phyloP scores from a whole-genome alignment of 148 eudicot genomes.

The Heliamphora exappendiculata region DNA sequence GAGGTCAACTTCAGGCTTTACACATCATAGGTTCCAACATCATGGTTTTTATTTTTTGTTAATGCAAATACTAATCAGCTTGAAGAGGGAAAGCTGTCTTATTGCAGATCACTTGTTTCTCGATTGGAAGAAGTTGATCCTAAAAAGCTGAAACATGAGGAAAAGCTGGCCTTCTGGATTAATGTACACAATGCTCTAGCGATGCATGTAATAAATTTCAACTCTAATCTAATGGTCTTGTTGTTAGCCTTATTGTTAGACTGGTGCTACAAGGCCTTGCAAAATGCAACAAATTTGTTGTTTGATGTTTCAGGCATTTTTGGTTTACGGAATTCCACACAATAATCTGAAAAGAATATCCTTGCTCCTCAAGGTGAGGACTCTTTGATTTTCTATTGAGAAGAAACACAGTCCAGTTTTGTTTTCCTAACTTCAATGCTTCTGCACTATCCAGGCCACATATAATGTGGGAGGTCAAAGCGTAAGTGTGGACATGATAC shows the following conservation, averaged over 20 bases:
- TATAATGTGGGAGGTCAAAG: constrained; percentile 74
- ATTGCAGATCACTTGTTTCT: constrained; percentile 63
- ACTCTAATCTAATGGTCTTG: background rate
- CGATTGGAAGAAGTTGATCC: constrained; percentile 60
- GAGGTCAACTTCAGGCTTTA: background rate
- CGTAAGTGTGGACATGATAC: constrained; percentile 61
- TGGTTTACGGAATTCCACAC: constrained; percentile 69
- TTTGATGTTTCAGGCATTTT: constrained; percentile 46
- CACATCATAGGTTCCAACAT: background rate
- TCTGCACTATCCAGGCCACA: constrained; percentile 54
- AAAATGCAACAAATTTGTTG: background rate
- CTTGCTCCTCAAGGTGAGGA: constrained; percentile 58
- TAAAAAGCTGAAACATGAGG: constrained; percentile 63
- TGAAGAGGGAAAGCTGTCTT: background rate
- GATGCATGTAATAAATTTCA: constrained; percentile 67
- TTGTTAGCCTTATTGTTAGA: background rate
- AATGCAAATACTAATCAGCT: background rate
- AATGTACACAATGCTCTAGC: constrained; percentile 86
- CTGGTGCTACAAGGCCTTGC: background rate
- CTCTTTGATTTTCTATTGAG: background rate
- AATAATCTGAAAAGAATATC: constrained; percentile 55
- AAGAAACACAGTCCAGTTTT: background rate
- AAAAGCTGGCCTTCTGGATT: constrained; percentile 95
- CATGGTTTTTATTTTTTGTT: background rate
- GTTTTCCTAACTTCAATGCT: background rate